Base-by-base conservation (phyloP, 768 basidiomycete genomes). In the Hygrocybe punicea region DNA sequence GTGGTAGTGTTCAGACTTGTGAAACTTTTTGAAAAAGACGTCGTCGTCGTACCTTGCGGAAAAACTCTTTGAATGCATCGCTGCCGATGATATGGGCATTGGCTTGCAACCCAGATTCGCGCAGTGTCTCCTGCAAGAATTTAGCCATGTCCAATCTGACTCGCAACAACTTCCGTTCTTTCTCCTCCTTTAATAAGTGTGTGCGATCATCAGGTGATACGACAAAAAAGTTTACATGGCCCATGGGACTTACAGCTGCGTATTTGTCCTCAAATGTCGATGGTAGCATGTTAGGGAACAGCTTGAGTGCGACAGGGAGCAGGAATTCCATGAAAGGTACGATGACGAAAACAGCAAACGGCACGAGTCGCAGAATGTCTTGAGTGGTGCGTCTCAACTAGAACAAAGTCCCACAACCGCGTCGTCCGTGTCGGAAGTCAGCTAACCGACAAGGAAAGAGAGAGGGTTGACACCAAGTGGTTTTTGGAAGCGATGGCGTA, bases 321-420 rank as follows among this genome's bases (percentile, higher is more conserved):
- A 99, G 80, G 16, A 99, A 70, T 69, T 98, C 97, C 96, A 98
- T 98, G 80, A 98, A 98, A 1, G 97, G 97, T 2, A 99, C 92
- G 64, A 97, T 79, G 60, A 98, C 69, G 75, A 99, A 98, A 50
- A 93, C 93, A 6, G 91, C 84, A 73, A 99, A 99, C 1, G 97
- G 97, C 21, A 98, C 86, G 13, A 99, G 85, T 29, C 97, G 85
- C 53, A 99, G 73, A 29, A 98, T 68, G 72, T 99, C 97, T 72
- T 87, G 86, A 0, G 95, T 98, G 1, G 97, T 99, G 45, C 96
- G 86, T 72, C 81, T 89, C 64, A 98, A 76, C 94, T 98, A 58
- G 35, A 62, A 25, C 17, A 4, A 50, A 46, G 14, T 24, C 3
- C 45, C 45, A 47, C 11, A 47, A 23, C 45, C 17, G 23, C 17